Conservation (phyloP, 768 basidiomycete genomes). For the Saitozyma podzolica region DNA sequence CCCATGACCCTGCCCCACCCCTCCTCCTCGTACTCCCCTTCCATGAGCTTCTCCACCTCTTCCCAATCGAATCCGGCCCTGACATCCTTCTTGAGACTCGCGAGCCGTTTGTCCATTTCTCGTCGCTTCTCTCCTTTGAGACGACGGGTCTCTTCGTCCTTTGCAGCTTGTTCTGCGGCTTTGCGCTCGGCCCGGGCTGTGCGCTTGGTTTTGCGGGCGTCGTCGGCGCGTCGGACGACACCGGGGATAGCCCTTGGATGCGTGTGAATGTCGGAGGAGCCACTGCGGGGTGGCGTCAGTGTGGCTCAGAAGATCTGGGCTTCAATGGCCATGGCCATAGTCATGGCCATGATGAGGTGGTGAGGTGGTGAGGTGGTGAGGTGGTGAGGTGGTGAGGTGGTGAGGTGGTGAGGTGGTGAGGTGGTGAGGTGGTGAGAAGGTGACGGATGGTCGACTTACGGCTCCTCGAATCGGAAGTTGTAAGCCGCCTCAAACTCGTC, state of each 20-base stretch:
- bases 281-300: conserved; percentile 55
- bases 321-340: neutral
- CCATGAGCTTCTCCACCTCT: conserved; percentile 73
- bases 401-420: too few relatives aligned
- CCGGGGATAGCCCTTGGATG: conserved; percentile 68
- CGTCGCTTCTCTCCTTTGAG: conserved; percentile 67
- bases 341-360: neutral
- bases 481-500: conserved; percentile 94
- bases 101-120: conserved; percentile 68
- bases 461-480: conserved; percentile 97
- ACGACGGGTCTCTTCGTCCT: conserved; percentile 68
- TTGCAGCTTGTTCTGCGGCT: conserved; percentile 42
- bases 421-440: too few relatives aligned
- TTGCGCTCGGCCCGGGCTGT: conserved; percentile 73
- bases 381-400: too few relatives aligned
- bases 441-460: conserved; percentile 59
- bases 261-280: conserved; percentile 65
- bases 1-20: conserved; percentile 82
- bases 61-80: conserved; percentile 49
- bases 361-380: too few relatives aligned
- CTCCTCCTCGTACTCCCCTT: conserved; percentile 88
- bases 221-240: conserved; percentile 62
- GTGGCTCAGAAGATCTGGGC: neutral
- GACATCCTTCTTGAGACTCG: conserved; percentile 80
- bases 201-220: conserved; percentile 79